Percentiles rank a stretch among this genome's conserved stretches.
phyloP scores from a whole-genome alignment of 208 protist species.

The Trypanosoma lewisi region DNA sequence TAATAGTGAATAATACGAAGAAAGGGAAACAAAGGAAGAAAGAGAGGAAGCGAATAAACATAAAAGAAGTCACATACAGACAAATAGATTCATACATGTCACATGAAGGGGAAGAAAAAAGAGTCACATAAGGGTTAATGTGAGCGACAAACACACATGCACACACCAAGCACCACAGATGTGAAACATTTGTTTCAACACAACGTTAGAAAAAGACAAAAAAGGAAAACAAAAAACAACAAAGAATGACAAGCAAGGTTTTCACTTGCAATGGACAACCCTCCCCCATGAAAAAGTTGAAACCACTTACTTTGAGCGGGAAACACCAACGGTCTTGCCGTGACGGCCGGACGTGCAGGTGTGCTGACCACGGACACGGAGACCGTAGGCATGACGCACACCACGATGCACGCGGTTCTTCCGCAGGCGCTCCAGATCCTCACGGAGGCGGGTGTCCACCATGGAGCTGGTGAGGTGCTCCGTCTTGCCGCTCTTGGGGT shows the following conservation, averaged over 20 bases:
- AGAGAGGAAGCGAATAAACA: no score
- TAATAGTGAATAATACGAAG: no score
- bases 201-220: background rate
- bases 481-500: slow-evolving; percentile 98
- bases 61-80: no score
- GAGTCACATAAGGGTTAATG: no score
- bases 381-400: slow-evolving; percentile 98
- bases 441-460: slow-evolving; percentile 97
- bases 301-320: slow-evolving; percentile 67
- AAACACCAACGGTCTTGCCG: slow-evolving; percentile 91
- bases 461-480: slow-evolving; percentile 96
- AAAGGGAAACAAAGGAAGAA: slow-evolving; percentile 22
- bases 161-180: no score
- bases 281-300: no score
- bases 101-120: no score
- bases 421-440: slow-evolving; percentile 99
- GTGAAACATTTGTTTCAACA: no score
- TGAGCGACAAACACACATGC: no score
- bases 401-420: slow-evolving; percentile 99
- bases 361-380: slow-evolving; percentile 99
- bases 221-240: background rate
- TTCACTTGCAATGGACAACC: slow-evolving; percentile 80
- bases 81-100: no score
- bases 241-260: background rate
- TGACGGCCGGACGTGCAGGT: slow-evolving; percentile 99